Base-by-base conservation (phyloP, 2,329 filamentous ascomycete species). In the Phialocephala sp. region DNA sequence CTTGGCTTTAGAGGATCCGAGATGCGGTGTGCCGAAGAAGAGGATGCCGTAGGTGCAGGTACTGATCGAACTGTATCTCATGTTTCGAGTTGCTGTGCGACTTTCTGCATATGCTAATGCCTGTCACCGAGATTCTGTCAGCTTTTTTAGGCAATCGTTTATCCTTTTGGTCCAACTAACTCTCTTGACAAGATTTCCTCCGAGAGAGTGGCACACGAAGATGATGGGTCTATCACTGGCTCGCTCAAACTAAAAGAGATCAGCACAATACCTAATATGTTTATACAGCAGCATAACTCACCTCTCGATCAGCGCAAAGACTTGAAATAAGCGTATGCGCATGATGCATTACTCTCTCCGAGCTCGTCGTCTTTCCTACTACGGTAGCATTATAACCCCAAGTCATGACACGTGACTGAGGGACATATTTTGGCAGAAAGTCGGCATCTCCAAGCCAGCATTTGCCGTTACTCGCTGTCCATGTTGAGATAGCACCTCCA, bases 21-120 rank as follows among this genome's bases (percentile, higher is more conserved):
- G 45, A 24, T 50, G 45, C n/a, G 45, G 45, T 8, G 45, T 50
- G 12, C 45, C 45, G 45, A 50, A 50, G 12, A 50, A 50, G 45
- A 24, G n/a, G 5, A 50, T 50, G 45, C n/a, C 45, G 45, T 22
- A 50, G 11, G 45, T 22, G n/a, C 45, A 22, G 12, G 45, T 50
- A 11, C 8, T 22, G n/a, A 50, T 45, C 43, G 43, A 45, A 20
- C n/a, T n/a, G 15, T n/a, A 20, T n/a, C n/a, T 12, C n/a, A 20
- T 20, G 15, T 2, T 45, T n/a, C n/a, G 15, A 45, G 43, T n/a
- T n/a, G 15, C 43, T 8, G 15, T 8, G 18, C 43, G 43, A 9
- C 43, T 45, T 9, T n/a, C 43, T n/a, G 43, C 15, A 45, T 45
- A 45, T 20, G 43, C 43, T 20, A 45, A 9, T n/a, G 43, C 43